These are phyloP conservation scores for Eimeria zaria DNA, from an alignment of 169 alveolate genomes.

Conservation along the genomic window DNA sequence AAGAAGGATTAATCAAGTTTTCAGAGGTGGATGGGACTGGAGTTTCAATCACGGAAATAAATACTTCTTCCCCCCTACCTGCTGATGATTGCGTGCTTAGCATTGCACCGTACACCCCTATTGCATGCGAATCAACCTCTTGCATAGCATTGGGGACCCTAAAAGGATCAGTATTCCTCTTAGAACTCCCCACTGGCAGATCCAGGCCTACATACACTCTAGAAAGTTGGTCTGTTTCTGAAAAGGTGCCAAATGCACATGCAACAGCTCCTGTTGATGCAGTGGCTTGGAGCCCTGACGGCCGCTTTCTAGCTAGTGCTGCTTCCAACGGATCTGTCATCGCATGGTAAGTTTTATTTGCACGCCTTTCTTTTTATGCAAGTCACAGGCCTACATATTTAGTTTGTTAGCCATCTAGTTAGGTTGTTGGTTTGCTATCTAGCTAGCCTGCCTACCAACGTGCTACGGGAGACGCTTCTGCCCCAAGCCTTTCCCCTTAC, in stretches of 20 bases:
- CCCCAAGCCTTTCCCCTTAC: background rate
- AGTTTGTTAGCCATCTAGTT: too few species aligned
- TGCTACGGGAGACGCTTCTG: too few species aligned
- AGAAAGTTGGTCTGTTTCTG: constrained; percentile 33
- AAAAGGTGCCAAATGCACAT: background rate
- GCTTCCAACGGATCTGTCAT: constrained; percentile 22
- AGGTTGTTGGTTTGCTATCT: too few species aligned
- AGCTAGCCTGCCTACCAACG: too few species aligned
- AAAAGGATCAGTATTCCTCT: constrained; percentile 5
- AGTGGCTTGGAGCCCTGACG: background rate
- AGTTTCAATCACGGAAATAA: background rate
- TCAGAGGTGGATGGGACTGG: background rate
- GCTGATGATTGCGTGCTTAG: background rate
- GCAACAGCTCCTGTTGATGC: constrained; percentile 50
- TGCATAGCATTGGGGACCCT: constrained; percentile 34
- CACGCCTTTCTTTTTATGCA: background rate
- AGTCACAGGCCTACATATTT: too few species aligned
- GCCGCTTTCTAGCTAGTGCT: constrained; percentile 31
- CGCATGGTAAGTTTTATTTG: background rate
- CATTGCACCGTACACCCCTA: background rate
- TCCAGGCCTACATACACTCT: background rate
- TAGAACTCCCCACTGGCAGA: background rate
- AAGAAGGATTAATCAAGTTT: background rate
- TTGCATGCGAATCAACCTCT: background rate
- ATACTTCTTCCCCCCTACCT: background rate